Conservation (phyloP, 176 grass and related monocot genomes). For the Oryza nivara region DNA sequence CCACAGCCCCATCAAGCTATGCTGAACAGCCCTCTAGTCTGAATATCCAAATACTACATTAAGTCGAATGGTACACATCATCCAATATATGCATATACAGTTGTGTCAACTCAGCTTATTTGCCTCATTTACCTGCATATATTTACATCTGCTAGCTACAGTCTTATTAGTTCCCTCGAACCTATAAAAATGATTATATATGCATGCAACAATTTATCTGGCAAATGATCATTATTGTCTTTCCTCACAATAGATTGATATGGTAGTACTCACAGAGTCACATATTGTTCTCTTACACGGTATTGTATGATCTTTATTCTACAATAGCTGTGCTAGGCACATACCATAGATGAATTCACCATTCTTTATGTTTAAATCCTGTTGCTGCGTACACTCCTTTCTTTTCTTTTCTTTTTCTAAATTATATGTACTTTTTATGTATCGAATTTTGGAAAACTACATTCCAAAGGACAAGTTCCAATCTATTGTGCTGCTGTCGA, state of each 20-base stretch:
- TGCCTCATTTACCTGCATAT: too few species aligned
- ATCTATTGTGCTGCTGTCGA: not conserved
- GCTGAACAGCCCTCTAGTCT: too few species aligned
- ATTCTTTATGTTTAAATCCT: not conserved
- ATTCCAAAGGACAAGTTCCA: not conserved
- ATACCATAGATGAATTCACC: not conserved
- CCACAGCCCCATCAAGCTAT: too few species aligned
- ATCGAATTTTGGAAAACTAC: slow-evolving; percentile 9
- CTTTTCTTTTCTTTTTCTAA: not conserved
- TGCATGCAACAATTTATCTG: not conserved
- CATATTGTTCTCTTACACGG: not conserved
- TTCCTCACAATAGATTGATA: not conserved
- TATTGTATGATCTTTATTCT: slow-evolving; percentile 17
- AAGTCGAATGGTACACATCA: too few species aligned
- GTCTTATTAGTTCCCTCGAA: too few species aligned
- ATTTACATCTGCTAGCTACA: too few species aligned
- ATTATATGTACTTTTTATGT: not conserved
- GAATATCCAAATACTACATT: too few species aligned
- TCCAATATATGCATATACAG: too few species aligned
- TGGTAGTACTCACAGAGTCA: not conserved
- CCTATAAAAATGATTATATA: not conserved
- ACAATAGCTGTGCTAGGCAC: not conserved
- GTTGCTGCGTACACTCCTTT: not conserved
- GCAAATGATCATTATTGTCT: not conserved
- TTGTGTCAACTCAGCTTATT: too few species aligned